phyloP scores from a whole-genome alignment of 306 rosid genomes.

The Cyclanthera cordifolia region DNA sequence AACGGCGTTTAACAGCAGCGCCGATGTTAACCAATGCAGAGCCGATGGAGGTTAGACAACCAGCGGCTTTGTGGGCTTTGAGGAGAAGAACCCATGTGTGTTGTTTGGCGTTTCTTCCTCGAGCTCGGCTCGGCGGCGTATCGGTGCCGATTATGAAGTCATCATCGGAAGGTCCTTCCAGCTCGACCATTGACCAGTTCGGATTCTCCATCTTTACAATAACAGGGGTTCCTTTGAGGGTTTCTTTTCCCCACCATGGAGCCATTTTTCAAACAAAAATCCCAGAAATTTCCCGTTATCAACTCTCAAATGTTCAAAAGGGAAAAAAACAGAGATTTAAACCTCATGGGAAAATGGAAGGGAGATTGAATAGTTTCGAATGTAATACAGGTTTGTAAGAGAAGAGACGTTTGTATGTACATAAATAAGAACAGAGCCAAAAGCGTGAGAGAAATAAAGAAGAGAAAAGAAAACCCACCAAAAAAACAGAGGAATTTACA shows the following conservation, averaged over 20 bases:
- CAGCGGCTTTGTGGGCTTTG: conserved; percentile 73
- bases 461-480: not conserved
- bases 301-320: not conserved
- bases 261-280: conserved; percentile 40
- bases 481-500: not conserved
- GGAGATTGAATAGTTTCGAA: conserved; percentile 19
- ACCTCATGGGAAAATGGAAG: conserved; percentile 40
- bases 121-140: conserved; percentile 24
- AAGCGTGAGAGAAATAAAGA: conserved; percentile 12
- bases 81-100: conserved; percentile 87
- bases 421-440: conserved; percentile 11
- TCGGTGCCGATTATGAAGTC: conserved; percentile 42
- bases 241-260: conserved; percentile 63
- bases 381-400: conserved; percentile 29
- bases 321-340: conserved; percentile 16
- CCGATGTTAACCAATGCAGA: conserved; percentile 51
- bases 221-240: conserved; percentile 74
- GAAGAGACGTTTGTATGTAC: conserved; percentile 13
- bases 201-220: conserved; percentile 97
- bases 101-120: conserved; percentile 68
- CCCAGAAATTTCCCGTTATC: not conserved
- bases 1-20: conserved; percentile 53
- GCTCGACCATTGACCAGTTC: conserved; percentile 90
- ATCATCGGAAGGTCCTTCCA: conserved; percentile 63
- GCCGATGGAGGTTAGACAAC: conserved; percentile 59